Evolutionary conservation across 768 basidiomycete species (phyloP).

Genomic region (Cyclocybe aegerita): DNA sequence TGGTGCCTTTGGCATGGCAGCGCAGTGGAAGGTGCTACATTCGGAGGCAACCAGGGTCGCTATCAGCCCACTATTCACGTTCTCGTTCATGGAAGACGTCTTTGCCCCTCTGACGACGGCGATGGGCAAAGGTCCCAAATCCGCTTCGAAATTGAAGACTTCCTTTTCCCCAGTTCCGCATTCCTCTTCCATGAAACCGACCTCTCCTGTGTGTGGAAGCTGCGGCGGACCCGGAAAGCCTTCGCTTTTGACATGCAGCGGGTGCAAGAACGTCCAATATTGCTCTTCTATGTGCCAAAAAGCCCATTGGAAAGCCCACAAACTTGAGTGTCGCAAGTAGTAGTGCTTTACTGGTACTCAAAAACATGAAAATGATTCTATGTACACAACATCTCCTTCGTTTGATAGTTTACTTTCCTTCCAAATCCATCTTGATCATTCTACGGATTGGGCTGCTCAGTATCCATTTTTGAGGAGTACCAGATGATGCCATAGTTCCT

Average conservation of each 20-base stretch:
- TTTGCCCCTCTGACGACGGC: neutral
- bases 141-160: too few relatives aligned
- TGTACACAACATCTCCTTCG: too few relatives aligned
- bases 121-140: constrained; percentile 14
- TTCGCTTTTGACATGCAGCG: constrained; percentile 9
- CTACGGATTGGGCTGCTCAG: too few relatives aligned
- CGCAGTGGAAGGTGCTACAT: constrained; percentile 36
- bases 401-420: too few relatives aligned
- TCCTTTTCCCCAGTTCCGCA: too few relatives aligned
- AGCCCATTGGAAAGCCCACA: constrained; percentile 36
- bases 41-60: constrained; percentile 47
- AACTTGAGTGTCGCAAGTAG: constrained; percentile 3
- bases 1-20: constrained; percentile 27
- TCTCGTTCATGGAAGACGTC: constrained; percentile 41
- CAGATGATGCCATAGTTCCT: too few relatives aligned
- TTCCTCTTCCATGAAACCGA: too few relatives aligned
- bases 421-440: too few relatives aligned
- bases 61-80: constrained; percentile 49
- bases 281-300: constrained; percentile 35
- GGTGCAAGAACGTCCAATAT: constrained; percentile 32
- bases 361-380: too few relatives aligned
- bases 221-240: constrained; percentile 30
- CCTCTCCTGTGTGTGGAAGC: constrained; percentile 22
- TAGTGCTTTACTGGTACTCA: too few relatives aligned
- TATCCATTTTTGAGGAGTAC: too few relatives aligned